Conservation (phyloP, 2,329 filamentous ascomycete genomes). For the Sporothrix humicola region DNA sequence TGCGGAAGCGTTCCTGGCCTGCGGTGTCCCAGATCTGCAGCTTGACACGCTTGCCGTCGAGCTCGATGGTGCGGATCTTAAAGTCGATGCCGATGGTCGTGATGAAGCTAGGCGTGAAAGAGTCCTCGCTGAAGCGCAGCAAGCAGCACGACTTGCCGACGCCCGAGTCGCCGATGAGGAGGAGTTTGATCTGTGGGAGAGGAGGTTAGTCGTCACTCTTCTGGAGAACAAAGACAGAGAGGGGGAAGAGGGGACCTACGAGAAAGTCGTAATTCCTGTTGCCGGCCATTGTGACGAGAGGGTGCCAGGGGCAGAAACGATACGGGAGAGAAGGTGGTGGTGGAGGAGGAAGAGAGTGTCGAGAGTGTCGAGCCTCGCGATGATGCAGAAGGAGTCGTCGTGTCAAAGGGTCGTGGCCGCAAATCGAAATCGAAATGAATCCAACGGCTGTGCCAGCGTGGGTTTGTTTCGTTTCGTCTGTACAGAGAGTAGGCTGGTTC, state of each 20-base stretch:
- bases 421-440: neutral
- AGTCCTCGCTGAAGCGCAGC: conserved; percentile 95
- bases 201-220: neutral
- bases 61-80: conserved; percentile 98
- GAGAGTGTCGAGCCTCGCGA: neutral
- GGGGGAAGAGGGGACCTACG: conserved; percentile 54
- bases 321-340: neutral
- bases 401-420: conserved; percentile 4
- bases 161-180: conserved; percentile 95
- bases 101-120: conserved; percentile 96
- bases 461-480: conserved; percentile 12
- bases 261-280: conserved; percentile 99
- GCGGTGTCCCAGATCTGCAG: conserved; percentile 99
- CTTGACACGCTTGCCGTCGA: conserved; percentile 98
- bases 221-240: neutral
- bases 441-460: neutral
- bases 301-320: conserved; percentile 32
- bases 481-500: neutral
- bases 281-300: conserved; percentile 73
- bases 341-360: neutral
- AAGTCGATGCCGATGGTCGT: conserved; percentile 99
- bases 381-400: neutral
- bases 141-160: conserved; percentile 98
- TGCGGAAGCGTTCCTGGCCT: conserved; percentile 96
- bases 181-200: conserved; percentile 80